Evolutionary conservation across 2,329 filamentous ascomycete genomes (phyloP).

Genomic region (Penicillium verrucosum): DNA sequence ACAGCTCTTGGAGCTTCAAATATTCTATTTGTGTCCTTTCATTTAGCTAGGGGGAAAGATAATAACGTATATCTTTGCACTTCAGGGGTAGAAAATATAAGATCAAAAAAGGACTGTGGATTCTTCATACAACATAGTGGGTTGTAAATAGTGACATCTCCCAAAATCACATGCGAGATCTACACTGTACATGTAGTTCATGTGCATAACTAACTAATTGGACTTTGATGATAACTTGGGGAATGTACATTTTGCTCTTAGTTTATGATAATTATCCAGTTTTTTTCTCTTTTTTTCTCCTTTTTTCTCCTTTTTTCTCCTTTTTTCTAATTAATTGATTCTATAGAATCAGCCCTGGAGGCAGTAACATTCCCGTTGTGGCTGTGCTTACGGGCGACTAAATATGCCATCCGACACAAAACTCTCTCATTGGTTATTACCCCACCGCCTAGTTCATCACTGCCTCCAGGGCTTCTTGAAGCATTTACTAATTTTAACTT

Average conservation of each 20-base stretch:
- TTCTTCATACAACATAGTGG: background rate
- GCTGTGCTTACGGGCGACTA: constrained; percentile 8
- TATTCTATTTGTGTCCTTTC: background rate
- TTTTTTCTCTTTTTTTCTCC: background rate
- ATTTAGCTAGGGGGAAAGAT: background rate
- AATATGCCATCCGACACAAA: too few species aligned
- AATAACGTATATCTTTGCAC: background rate
- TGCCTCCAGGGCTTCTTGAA: too few species aligned
- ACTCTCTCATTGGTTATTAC: too few species aligned
- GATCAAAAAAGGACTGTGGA: background rate
- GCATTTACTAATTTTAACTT: too few species aligned
- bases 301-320: background rate
- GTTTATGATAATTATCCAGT: background rate
- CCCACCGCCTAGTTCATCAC: too few species aligned
- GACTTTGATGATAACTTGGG: background rate
- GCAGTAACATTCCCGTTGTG: constrained; percentile 8
- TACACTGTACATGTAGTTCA: background rate
- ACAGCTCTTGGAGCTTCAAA: background rate
- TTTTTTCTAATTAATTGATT: background rate
- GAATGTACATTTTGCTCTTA: background rate
- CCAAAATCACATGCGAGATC: background rate
- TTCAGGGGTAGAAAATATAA: background rate
- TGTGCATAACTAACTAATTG: background rate
- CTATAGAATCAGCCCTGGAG: background rate
- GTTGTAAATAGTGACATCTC: background rate